Percentiles rank a stretch among this genome's conserved stretches.
Conservation (phyloP, 2,329 filamentous ascomycete genomes). For the Diplodia sapinea region DNA sequence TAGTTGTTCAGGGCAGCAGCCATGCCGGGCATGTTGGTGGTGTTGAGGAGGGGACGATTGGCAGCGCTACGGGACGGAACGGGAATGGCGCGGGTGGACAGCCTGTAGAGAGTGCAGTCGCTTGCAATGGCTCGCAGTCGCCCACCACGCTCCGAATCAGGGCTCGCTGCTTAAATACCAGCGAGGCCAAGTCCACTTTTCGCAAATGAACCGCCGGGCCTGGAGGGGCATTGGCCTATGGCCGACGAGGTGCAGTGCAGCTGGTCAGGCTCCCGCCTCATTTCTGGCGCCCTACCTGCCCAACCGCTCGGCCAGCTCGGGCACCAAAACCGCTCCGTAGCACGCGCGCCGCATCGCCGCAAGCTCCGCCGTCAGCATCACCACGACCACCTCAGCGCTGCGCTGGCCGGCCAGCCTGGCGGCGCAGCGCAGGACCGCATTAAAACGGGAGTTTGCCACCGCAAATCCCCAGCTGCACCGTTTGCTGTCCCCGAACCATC, state of each 20-base stretch:
- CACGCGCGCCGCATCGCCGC: constrained; percentile 19
- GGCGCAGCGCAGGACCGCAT: constrained; percentile 3
- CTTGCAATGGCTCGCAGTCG: constrained; percentile 27
- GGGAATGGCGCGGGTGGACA: constrained; percentile 15
- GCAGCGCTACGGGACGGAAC: constrained; percentile 4
- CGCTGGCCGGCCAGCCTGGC: constrained; percentile 22
- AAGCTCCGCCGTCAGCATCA: constrained; percentile 11
- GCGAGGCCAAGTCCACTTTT: constrained; percentile 27
- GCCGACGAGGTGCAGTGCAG: not conserved
- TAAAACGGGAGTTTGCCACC: constrained; percentile 29
- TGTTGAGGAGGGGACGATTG: constrained; percentile 7
- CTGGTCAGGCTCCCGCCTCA: constrained; percentile 26
- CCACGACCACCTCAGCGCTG: constrained; percentile 26
- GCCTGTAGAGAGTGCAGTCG: constrained; percentile 30
- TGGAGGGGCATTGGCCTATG: constrained; percentile 2
- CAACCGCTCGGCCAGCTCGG: constrained; percentile 27
- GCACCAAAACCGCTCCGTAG: constrained; percentile 14
- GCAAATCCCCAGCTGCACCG: constrained; percentile 27
- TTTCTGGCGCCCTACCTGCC: constrained; percentile 25
- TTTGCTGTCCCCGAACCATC: constrained; percentile 19
- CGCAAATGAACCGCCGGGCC: constrained; percentile 26
- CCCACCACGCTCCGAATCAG: constrained; percentile 25
- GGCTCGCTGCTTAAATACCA: constrained; percentile 30
- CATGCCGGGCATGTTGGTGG: constrained; percentile 31
- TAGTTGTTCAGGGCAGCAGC: constrained; percentile 45